Base-by-base conservation (phyloP, 2,329 filamentous ascomycete genomes). In the Pseudogymnoascus sp. region DNA sequence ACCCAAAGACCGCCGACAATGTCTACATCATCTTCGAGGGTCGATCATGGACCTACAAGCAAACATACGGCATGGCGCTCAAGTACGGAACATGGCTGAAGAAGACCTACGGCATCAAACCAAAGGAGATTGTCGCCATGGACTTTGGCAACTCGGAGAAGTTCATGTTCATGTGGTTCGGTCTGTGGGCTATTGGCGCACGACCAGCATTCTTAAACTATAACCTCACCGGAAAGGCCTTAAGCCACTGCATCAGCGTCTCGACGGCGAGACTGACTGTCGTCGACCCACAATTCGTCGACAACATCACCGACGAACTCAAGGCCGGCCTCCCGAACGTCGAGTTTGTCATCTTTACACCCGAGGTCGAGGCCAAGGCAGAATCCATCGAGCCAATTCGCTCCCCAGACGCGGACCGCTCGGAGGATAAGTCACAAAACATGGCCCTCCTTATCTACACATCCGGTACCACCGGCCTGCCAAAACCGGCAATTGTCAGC, bases 181-280 rank as follows among this genome's bases (percentile, higher is more conserved):
- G 87, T 0, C 74, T 96, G 32, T 96, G 90, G 90, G 84, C 86
- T 30, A 84, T 96, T 62, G 91, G 91, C 9, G 91, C 89, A 0
- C 85, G 85, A 61, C 90, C 91, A 0, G 91, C 91, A 0, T 90
- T 94, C 67, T 88, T 96, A 75, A 96, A 96, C 74, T 93, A 92
- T 74, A 94, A 94, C 70, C 76, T 96, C 57, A 80, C 81, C 0
- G 87, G 85, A 11, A 83, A 87, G 28, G 80, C 90, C 0, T 76
- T 96, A 64, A 72, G 82, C 2, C 91, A 96, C 73, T 93, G 89
- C 66, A 78, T 95, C 47, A 81, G 80, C 65, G 83, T 84, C 1
- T 87, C 89, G 1, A 85, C 81, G 0, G 78, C 89, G 0, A 81
- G 80, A 8, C 69, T 95, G 2, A 76, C 92, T 61, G 71, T 96